Conservation (phyloP, 805 yeast species). For the Suhomyces pyralidae region DNA sequence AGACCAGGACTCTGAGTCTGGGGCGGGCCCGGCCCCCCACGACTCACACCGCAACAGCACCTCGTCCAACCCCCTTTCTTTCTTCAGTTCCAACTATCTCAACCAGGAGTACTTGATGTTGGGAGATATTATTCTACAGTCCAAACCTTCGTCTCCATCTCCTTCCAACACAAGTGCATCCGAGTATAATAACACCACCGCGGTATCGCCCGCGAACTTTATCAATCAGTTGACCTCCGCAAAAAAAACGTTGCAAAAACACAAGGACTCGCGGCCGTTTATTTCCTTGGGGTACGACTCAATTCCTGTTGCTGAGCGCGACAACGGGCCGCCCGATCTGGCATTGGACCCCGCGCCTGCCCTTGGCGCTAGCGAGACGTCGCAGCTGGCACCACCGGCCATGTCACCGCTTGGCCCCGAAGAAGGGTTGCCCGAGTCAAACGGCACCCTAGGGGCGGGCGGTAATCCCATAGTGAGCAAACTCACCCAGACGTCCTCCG, state of each 20-base stretch:
- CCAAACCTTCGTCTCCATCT: constrained; percentile 41
- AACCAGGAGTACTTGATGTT: constrained; percentile 52
- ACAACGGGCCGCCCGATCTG: neutral
- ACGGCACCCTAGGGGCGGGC: neutral
- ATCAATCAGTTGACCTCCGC: neutral
- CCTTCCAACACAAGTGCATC: constrained; percentile 28
- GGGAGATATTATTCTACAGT: constrained; percentile 44
- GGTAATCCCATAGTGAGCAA: constrained; percentile 4
- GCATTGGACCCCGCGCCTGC: neutral
- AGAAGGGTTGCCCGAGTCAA: neutral
- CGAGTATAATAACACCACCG: constrained; percentile 7
- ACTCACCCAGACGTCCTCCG: constrained; percentile 16
- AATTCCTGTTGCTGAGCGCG: neutral
- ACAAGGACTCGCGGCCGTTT: constrained; percentile 37
- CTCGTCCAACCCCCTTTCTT: constrained; percentile 9
- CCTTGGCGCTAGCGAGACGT: neutral
- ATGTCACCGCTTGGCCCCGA: neutral
- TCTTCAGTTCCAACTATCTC: constrained; percentile 43
- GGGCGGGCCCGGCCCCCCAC: constrained; percentile 5
- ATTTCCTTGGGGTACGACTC: constrained; percentile 33
- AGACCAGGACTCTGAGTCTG: constrained; percentile 8
- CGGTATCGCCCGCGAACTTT: constrained; percentile 1
- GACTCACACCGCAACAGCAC: constrained; percentile 5
- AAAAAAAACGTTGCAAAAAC: constrained; percentile 4
- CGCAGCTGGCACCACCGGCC: neutral